Conservation (phyloP, 2,329 filamentous ascomycete genomes). For the Beauveria pseudobassiana region DNA sequence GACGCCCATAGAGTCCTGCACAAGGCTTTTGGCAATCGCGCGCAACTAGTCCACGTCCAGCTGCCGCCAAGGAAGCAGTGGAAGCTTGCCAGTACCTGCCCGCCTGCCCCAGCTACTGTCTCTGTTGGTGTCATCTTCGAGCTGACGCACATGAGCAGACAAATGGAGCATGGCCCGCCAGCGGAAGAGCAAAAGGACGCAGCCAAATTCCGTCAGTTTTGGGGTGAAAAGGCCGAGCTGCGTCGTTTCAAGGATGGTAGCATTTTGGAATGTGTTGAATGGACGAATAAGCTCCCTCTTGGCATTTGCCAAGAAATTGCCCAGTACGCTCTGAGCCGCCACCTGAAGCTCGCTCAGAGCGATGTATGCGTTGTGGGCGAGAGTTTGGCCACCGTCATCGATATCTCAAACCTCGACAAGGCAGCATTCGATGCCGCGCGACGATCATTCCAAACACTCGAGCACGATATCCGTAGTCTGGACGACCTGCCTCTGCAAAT, state of each 20-base stretch:
- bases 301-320: conserved; percentile 76
- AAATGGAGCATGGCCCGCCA: conserved; percentile 80
- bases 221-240: conserved; percentile 89
- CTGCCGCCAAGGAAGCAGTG: conserved; percentile 26
- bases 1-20: conserved; percentile 59
- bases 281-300: conserved; percentile 56
- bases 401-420: conserved; percentile 39
- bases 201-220: conserved; percentile 77
- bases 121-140: conserved; percentile 66
- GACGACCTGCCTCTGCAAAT: conserved; percentile 84
- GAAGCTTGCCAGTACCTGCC: conserved; percentile 19
- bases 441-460: conserved; percentile 63
- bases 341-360: conserved; percentile 54
- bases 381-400: conserved; percentile 42
- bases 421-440: conserved; percentile 60
- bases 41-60: conserved; percentile 57
- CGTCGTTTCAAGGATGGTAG: conserved; percentile 92
- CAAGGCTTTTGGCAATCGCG: conserved; percentile 68
- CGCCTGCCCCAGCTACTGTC: conserved; percentile 31
- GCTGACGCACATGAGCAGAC: conserved; percentile 60
- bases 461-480: conserved; percentile 67
- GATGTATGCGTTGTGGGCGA: conserved; percentile 45
- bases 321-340: conserved; percentile 59
- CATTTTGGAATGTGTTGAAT: conserved; percentile 86
- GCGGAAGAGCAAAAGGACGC: conserved; percentile 82